Base-by-base conservation (phyloP, 768 basidiomycete species). In the Tylopilus intermedius region DNA sequence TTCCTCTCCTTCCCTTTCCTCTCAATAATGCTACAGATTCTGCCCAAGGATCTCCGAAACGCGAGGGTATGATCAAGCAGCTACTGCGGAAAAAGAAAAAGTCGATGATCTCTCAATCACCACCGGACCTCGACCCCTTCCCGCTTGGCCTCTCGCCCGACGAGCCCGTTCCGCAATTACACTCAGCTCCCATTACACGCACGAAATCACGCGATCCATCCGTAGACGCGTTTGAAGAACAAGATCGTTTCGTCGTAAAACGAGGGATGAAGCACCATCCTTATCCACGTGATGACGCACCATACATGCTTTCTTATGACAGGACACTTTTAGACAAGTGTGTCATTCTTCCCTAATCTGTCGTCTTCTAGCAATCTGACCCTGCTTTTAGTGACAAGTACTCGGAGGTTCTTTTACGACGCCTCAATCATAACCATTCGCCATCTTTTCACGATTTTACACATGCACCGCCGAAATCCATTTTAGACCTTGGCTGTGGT, bases 401-500 rank as follows among this genome's bases (percentile, higher is more conserved):
- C 57, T 74, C 81, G 4, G 74, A 81, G 50, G 48, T 49, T 24
- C 64, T 91, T 5, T 58, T 88, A 14, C 76, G 71, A 35, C 80
- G 78, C n/a, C 72, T 91, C 14, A 78, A 73, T 41, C 70, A 72
- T 6, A 72, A 71, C 2, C 74, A 74, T 5, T 76, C 78, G 0
- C 87, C 88, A 0, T 79, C 82, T 0, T 90, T 91, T 60, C 74
- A 79, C 51, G 69, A 77, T 53, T 78, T 76, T 55, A 63, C 72
- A 33, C 72, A 74, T 22, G 69, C 68, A n/a, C 73, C 75, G 0
- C 84, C 87, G 1, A 62, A 67, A 1, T 69, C 72, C 11, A 82
- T 85, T 22, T 76, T 92, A 7, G 89, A 91, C 61, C 68, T 92
- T 11, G 90, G 90, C 2, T 90, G 88, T 64, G 89, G 90, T 10